A percentile compares a stretch with the other conserved stretches of the same genome.
Evolutionary conservation across 805 yeast species (phyloP).

Genomic region (Candida silvicultrix): DNA sequence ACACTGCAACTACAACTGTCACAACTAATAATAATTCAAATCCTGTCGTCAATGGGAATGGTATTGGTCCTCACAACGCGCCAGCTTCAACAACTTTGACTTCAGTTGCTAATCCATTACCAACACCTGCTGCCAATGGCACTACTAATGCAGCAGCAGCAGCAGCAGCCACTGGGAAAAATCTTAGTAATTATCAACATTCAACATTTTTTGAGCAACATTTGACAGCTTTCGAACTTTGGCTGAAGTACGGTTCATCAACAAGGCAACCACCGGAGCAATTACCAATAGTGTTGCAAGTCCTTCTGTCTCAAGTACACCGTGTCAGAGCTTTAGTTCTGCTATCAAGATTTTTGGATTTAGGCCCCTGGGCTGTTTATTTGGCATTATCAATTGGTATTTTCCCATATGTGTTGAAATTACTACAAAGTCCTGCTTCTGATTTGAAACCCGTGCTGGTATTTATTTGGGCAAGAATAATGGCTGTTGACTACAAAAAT

Average conservation of each 20-base stretch:
- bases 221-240: conserved; percentile 90
- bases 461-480: conserved; percentile 95
- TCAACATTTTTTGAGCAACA: conserved; percentile 95
- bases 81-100: conserved; percentile 9
- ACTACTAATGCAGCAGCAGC: conserved; percentile 6
- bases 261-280: conserved; percentile 90
- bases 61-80: not conserved
- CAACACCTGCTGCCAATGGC: conserved; percentile 10
- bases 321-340: conserved; percentile 82
- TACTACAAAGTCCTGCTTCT: conserved; percentile 90
- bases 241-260: conserved; percentile 89
- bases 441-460: conserved; percentile 91
- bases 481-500: conserved; percentile 88
- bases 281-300: conserved; percentile 89
- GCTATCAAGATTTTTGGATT: conserved; percentile 78
- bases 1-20: not conserved
- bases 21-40: not conserved
- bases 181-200: conserved; percentile 62
- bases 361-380: conserved; percentile 98
- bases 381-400: conserved; percentile 90
- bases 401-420: conserved; percentile 87
- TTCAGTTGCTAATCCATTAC: conserved; percentile 7
- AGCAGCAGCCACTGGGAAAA: conserved; percentile 9
- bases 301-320: conserved; percentile 88
- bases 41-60: not conserved